These are phyloP conservation scores for Anthostomella pinea DNA, from an alignment of 2,329 filamentous ascomycete species.

Conservation along the genomic window DNA sequence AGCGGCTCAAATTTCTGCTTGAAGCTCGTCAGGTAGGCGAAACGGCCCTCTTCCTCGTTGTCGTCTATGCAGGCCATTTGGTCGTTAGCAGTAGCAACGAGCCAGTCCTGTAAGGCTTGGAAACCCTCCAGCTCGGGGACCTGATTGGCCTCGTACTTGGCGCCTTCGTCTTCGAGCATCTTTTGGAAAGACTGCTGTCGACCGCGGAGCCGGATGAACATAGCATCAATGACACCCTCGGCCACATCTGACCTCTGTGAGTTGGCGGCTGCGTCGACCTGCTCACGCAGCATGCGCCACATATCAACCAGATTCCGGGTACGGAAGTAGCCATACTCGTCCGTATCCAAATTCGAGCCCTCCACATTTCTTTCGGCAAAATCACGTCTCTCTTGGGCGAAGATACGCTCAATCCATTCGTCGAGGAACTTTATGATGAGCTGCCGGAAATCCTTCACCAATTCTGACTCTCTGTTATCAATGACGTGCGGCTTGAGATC, in stretches of 20 bases:
- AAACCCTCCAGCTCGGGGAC: slow-evolving; percentile 60
- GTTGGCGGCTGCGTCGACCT: slow-evolving; percentile 79
- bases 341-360: slow-evolving; percentile 73
- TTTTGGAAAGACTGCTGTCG: slow-evolving; percentile 85
- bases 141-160: slow-evolving; percentile 62
- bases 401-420: slow-evolving; percentile 96
- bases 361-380: slow-evolving; percentile 76
- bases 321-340: slow-evolving; percentile 86
- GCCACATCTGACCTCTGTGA: slow-evolving; percentile 86
- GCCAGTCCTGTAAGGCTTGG: slow-evolving; percentile 89
- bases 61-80: slow-evolving; percentile 98
- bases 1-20: slow-evolving; percentile 76
- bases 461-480: slow-evolving; percentile 83
- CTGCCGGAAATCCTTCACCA: slow-evolving; percentile 89
- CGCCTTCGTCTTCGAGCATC: slow-evolving; percentile 82
- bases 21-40: slow-evolving; percentile 85
- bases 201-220: slow-evolving; percentile 81
- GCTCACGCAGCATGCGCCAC: slow-evolving; percentile 96
- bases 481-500: slow-evolving; percentile 84
- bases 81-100: slow-evolving; percentile 95
- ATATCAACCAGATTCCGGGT: slow-evolving; percentile 90
- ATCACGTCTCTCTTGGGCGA: slow-evolving; percentile 73
- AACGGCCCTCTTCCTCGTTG: slow-evolving; percentile 68
- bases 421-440: slow-evolving; percentile 95
- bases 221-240: slow-evolving; percentile 92